Base-by-base conservation (phyloP, 2,329 filamentous ascomycete genomes). In the Fusarium illudens region DNA sequence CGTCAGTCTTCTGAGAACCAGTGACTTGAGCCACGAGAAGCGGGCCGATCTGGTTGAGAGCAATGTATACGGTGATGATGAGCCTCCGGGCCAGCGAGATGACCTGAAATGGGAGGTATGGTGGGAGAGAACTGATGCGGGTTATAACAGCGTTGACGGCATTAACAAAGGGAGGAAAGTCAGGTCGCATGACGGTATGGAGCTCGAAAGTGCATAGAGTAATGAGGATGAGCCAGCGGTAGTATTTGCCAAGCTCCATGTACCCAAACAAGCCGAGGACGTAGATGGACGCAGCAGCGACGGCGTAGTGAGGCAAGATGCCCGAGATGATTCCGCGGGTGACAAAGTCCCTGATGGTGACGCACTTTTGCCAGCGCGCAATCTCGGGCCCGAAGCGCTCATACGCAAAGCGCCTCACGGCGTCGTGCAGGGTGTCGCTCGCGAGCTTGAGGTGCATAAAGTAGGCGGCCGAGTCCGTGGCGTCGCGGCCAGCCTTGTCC, bases 381-480 rank as follows among this genome's bases (percentile, higher is more conserved):
- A 94, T 84, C 27, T 88, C 87, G 1, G 92, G 90, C 0, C 94
- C 94, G 77, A 97, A 94, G 49, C 93, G 89, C 76, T 97, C 93
- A 80, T 97, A 97, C 8, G 93, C 94, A 77, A 96, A 97, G 58
- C 93, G 86, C 74, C 87, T 89, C 1, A 88, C 89, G 3, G 92
- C 88, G 75, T 96, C 89, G n/a, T 88, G 81, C 15, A 97, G 87
- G 1, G 90, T 92, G 73, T 98, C 96, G 74, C 93, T 88, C 6
- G 93, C 94, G 46, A 89, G 83, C 82, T 94, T 95, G 73, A 98
- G 85, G 73, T 92, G 89, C 48, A 97, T 89, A 79, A 97, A 98
- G 79, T 90, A 73, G 56, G 77, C 77, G 30, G 78, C 78, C 10
- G 73, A 71, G 64, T 76, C 76, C 44, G 59, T 67, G 19, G 65